Evolutionary conservation across 148 eudicot species (phyloP).

Genomic region (Cornus florida): DNA sequence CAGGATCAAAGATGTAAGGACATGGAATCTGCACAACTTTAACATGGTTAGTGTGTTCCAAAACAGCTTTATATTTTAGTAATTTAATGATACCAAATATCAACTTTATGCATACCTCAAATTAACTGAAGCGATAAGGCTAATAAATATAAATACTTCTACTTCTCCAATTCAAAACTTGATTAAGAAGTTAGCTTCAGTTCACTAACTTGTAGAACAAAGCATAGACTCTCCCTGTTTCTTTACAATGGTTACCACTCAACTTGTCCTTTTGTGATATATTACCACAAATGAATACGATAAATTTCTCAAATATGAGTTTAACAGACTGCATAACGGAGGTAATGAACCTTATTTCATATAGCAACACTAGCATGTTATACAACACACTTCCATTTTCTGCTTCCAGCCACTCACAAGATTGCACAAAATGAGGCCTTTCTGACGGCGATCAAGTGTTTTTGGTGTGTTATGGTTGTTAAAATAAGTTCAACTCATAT

Average conservation of each 20-base stretch:
- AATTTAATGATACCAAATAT: background rate
- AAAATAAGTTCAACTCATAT: background rate
- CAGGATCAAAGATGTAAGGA: conserved; percentile 77
- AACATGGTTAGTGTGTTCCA: conserved; percentile 5
- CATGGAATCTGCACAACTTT: conserved; percentile 67
- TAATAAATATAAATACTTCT: background rate
- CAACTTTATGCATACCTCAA: background rate
- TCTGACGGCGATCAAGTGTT: background rate
- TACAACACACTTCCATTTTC: too few relatives aligned
- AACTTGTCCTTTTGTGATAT: too few relatives aligned
- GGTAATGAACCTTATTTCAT: too few relatives aligned
- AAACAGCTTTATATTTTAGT: background rate
- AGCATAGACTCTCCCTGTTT: background rate
- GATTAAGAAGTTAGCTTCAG: background rate
- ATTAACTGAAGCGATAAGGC: background rate
- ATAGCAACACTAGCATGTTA: too few relatives aligned
- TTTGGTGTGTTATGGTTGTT: background rate
- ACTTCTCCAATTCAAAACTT: background rate
- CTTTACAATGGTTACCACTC: too few relatives aligned
- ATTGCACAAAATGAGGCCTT: background rate
- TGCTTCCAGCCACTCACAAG: too few relatives aligned
- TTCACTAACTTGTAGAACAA: background rate
- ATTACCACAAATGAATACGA: too few relatives aligned
- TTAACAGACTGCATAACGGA: background rate
- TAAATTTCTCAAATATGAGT: background rate